A percentile compares a stretch with the other conserved stretches of the same genome.
Evolutionary conservation across 306 rosid genomes (phyloP).

Genomic region (Quercus glauca): DNA sequence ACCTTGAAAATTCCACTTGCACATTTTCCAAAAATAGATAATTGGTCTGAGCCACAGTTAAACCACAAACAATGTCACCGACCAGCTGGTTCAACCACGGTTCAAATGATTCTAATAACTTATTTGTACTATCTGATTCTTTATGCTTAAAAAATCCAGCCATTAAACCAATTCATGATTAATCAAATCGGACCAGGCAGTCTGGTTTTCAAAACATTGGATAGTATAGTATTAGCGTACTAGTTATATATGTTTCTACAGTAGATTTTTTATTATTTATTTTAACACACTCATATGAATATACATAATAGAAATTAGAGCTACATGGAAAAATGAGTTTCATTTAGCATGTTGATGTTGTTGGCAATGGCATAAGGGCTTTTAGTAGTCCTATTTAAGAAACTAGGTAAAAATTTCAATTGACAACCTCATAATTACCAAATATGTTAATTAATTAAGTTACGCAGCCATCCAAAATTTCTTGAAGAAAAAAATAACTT

Average conservation of each 20-base stretch:
- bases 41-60: too few species aligned
- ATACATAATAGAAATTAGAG: background rate
- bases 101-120: too few species aligned
- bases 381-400: background rate
- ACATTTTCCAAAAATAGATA: too few species aligned
- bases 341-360: background rate
- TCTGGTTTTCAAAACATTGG: background rate
- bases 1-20: too few species aligned
- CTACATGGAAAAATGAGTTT: background rate
- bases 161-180: too few species aligned
- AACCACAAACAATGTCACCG: too few species aligned
- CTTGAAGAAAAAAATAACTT: conserved; percentile 6
- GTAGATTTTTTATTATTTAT: too few species aligned
- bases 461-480: background rate
- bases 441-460: background rate
- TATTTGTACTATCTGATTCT: too few species aligned
- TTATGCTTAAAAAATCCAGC: too few species aligned
- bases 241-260: background rate
- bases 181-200: too few species aligned
- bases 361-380: background rate
- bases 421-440: background rate
- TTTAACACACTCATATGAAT: background rate
- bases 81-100: too few species aligned
- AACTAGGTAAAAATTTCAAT: background rate
- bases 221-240: background rate